Conservation (phyloP, 192 early-diverging fungal species). For the Obelidium mucronatum region DNA sequence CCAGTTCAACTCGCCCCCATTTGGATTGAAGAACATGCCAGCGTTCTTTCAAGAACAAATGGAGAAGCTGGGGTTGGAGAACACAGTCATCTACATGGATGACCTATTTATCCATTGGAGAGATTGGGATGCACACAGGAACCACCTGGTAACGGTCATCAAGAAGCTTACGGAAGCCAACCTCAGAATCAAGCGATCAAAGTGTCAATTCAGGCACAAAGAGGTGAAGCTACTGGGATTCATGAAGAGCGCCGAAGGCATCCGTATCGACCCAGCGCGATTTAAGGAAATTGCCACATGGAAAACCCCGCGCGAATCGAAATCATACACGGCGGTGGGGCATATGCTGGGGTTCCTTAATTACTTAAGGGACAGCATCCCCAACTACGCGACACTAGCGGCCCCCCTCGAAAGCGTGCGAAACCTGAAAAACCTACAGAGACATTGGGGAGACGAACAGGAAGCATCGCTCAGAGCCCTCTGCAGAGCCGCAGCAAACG, state of each 20-base stretch:
- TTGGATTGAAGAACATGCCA: constrained; percentile 9
- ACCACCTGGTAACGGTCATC: background rate
- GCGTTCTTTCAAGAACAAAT: background rate
- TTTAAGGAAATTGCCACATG: background rate
- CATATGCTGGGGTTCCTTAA: constrained; percentile 7
- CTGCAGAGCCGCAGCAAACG: background rate
- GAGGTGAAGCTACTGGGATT: constrained; percentile 6
- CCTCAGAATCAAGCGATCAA: background rate
- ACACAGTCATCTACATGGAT: background rate
- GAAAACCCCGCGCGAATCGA: background rate
- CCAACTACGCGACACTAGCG: background rate
- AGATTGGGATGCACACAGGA: background rate
- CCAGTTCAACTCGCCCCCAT: constrained; percentile 1
- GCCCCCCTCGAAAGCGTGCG: background rate
- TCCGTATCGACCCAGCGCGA: background rate
- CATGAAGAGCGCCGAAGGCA: background rate
- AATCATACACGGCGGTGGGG: background rate
- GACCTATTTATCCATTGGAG: background rate
- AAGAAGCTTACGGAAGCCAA: background rate
- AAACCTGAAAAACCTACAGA: background rate
- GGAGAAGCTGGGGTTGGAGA: background rate
- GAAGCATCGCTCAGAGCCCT: background rate
- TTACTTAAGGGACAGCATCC: background rate
- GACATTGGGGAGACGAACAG: background rate
- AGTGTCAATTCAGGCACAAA: background rate